These are phyloP conservation scores for Staphylotrichum longicolle DNA, from an alignment of 495 filamentous ascomycete genomes.

Conservation along the genomic window DNA sequence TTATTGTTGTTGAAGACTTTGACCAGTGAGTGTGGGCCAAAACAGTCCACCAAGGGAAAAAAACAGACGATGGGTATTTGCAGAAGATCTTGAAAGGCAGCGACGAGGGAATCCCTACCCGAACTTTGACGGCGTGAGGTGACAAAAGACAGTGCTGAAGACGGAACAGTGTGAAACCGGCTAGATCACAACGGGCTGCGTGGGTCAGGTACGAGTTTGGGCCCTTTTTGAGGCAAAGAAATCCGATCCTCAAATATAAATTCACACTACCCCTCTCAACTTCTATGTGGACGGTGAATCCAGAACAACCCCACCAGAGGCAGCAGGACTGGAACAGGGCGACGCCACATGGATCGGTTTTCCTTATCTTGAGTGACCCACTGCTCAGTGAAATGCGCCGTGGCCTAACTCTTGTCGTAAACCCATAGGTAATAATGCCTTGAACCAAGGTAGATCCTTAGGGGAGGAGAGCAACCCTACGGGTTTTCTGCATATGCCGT, in stretches of 20 bases:
- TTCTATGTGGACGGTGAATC: too few species aligned
- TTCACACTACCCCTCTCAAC: too few species aligned
- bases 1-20: conserved; percentile 11
- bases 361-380: neutral
- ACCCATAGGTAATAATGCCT: too few species aligned
- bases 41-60: neutral
- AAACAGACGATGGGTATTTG: neutral
- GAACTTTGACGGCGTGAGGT: neutral
- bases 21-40: conserved; percentile 10
- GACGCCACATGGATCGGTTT: neutral
- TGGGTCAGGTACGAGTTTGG: neutral
- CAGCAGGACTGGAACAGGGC: too few species aligned
- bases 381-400: neutral
- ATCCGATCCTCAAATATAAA: too few species aligned
- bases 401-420: too few species aligned
- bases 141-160: neutral
- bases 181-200: neutral
- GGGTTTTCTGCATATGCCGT: too few species aligned
- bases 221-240: too few species aligned
- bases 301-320: too few species aligned
- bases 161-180: neutral
- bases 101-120: neutral
- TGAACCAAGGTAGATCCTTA: too few species aligned
- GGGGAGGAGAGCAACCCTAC: too few species aligned
- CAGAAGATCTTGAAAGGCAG: neutral